Evolutionary conservation across 2,329 filamentous ascomycete genomes (phyloP).

Genomic region (Myriosclerotinia scirpicola): DNA sequence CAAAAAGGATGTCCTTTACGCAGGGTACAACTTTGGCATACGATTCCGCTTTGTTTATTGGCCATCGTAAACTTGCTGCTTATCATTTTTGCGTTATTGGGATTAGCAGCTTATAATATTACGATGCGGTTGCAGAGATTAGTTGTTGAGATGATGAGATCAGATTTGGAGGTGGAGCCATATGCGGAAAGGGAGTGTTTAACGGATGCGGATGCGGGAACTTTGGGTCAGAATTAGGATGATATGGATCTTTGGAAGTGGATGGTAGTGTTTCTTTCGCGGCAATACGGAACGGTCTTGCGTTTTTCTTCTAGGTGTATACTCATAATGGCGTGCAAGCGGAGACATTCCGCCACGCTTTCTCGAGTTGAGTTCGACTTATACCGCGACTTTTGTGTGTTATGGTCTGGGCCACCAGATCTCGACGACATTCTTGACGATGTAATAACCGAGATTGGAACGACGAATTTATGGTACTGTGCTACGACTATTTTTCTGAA

Average conservation of each 20-base stretch:
- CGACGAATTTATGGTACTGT: too few species aligned
- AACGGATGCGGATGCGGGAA: slow-evolving; percentile 19
- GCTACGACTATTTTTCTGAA: neutral
- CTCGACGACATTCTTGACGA: neutral
- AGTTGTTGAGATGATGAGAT: slow-evolving; percentile 27
- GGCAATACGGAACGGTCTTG: neutral
- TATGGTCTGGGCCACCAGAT: neutral
- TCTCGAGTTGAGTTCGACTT: neutral
- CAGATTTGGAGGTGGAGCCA: slow-evolving; percentile 25
- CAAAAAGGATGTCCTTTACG: slow-evolving; percentile 31
- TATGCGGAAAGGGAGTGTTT: slow-evolving; percentile 23
- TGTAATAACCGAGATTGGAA: neutral
- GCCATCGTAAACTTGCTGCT: slow-evolving; percentile 36
- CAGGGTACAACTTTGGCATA: slow-evolving; percentile 38
- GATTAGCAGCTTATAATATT: slow-evolving; percentile 34
- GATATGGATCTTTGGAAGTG: neutral
- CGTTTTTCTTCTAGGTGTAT: neutral
- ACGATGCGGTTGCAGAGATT: slow-evolving; percentile 27
- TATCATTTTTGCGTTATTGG: slow-evolving; percentile 36
- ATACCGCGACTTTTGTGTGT: neutral
- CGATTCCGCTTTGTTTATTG: slow-evolving; percentile 35
- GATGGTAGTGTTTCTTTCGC: neutral
- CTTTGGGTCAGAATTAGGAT: neutral
- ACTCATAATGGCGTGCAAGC: too few species aligned
- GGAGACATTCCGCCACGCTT: neutral